Evolutionary conservation across 2,329 filamentous ascomycete species (phyloP).

Genomic region (Fusarium marasasianum): DNA sequence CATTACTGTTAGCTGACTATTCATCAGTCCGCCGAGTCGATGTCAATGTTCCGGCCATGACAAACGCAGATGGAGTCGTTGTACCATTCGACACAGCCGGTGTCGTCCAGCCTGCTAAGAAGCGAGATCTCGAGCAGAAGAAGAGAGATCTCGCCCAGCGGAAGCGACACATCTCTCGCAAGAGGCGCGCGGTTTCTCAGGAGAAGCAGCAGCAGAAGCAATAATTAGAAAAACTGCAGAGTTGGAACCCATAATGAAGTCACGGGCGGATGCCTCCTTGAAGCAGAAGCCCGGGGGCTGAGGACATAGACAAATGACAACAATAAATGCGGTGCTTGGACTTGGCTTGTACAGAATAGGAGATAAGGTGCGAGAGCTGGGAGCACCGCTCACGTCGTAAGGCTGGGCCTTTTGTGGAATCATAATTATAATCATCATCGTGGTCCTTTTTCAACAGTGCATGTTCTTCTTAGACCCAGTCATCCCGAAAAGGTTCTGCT

Average conservation of each 20-base stretch:
- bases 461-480: background rate
- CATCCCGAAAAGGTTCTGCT: background rate
- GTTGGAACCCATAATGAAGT: conserved; percentile 14
- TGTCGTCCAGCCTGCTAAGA: conserved; percentile 54
- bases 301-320: background rate
- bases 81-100: conserved; percentile 55
- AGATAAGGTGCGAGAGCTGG: conserved; percentile 19
- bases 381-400: conserved; percentile 13
- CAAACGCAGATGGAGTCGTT: conserved; percentile 55
- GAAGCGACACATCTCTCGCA: background rate
- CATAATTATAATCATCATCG: conserved; percentile 1
- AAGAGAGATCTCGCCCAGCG: background rate
- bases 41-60: conserved; percentile 57
- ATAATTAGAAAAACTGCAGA: background rate
- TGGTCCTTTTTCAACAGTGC: background rate
- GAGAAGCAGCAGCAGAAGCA: conserved; percentile 11
- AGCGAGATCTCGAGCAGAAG: conserved; percentile 10
- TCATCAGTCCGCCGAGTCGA: conserved; percentile 37
- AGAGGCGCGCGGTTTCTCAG: conserved; percentile 5
- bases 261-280: conserved; percentile 8
- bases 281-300: conserved; percentile 2
- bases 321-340: conserved; percentile 7
- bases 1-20: conserved; percentile 5
- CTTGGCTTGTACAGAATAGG: conserved; percentile 25
- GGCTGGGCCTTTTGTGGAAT: conserved; percentile 20